Evolutionary conservation across 495 filamentous ascomycete genomes (phyloP).

Genomic region (Lasiosphaeriaceae sp.): DNA sequence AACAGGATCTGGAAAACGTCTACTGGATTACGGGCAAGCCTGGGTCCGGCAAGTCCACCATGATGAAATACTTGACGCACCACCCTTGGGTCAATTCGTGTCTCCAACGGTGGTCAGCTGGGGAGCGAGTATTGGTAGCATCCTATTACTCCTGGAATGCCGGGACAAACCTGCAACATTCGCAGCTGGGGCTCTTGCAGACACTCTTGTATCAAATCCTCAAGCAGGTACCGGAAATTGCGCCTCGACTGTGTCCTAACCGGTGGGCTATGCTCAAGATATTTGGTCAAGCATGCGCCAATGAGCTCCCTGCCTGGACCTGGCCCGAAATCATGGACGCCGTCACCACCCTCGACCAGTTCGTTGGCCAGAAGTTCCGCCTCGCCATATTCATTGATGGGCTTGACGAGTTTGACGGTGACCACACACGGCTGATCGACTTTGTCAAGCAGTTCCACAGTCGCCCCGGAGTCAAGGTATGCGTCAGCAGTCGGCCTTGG

Average conservation of each 20-base stretch:
- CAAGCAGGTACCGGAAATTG: neutral
- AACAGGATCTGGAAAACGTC: neutral
- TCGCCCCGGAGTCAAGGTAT: slow-evolving; percentile 29
- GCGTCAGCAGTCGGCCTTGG: slow-evolving; percentile 41
- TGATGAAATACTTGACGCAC: no score
- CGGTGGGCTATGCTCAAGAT: neutral
- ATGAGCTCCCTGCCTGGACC: neutral
- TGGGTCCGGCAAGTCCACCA: no score
- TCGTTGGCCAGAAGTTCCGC: neutral
- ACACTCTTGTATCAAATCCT: slow-evolving; percentile 30
- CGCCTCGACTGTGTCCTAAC: neutral
- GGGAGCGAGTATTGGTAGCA: no score
- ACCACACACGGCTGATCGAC: slow-evolving; percentile 22
- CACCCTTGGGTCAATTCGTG: no score
- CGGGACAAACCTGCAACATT: slow-evolving; percentile 32
- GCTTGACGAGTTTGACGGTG: neutral
- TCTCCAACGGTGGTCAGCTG: no score
- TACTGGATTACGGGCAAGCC: no score
- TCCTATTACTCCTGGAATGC: slow-evolving; percentile 37
- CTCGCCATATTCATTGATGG: slow-evolving; percentile 44
- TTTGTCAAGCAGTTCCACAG: neutral
- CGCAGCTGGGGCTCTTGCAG: slow-evolving; percentile 36
- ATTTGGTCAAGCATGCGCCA: neutral
- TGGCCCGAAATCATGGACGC: neutral
- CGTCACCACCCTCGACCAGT: slow-evolving; percentile 20